phyloP scores from a whole-genome alignment of 2,329 filamentous ascomycete species.

The Ophiognomonia clavigignenti-juglandacearum region DNA sequence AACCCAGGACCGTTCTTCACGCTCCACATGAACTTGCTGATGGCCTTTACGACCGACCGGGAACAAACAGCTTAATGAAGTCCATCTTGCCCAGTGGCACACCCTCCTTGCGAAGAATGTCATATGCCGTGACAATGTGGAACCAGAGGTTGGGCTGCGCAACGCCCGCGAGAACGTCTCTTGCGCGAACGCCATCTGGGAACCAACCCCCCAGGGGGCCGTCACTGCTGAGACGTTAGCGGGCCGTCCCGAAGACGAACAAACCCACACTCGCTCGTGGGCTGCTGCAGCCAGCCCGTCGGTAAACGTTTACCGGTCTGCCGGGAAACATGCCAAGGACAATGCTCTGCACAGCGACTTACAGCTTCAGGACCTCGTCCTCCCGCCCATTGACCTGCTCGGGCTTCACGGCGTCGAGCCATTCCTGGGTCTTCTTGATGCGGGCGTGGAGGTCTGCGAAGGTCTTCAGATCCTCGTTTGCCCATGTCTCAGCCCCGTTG shows the following conservation, averaged over 20 bases:
- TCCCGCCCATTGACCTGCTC: slow-evolving; percentile 23
- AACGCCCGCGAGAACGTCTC: slow-evolving; percentile 38
- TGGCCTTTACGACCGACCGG: no score
- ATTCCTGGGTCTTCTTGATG: slow-evolving; percentile 25
- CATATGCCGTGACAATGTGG: slow-evolving; percentile 52
- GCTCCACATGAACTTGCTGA: no score
- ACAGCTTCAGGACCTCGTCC: slow-evolving; percentile 22
- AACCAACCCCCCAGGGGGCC: not conserved
- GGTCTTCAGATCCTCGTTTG: slow-evolving; percentile 26
- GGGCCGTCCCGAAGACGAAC: not conserved
- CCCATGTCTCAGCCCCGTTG: slow-evolving; percentile 18
- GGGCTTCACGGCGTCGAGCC: slow-evolving; percentile 24
- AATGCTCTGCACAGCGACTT: slow-evolving; percentile 10
- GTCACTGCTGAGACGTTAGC: no score
- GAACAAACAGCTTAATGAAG: no score
- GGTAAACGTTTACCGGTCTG: not conserved
- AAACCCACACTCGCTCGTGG: not conserved
- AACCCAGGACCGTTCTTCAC: no score
- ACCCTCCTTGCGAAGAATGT: slow-evolving; percentile 50
- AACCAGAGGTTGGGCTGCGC: slow-evolving; percentile 57
- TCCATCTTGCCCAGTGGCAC: slow-evolving; percentile 55
- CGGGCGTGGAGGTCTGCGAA: slow-evolving; percentile 26
- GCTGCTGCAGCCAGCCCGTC: no score
- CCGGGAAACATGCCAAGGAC: not conserved
- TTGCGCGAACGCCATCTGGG: slow-evolving; percentile 16